Evolutionary conservation across 805 yeast genomes (phyloP).

Genomic region (Lipomyces chichibuensis): DNA sequence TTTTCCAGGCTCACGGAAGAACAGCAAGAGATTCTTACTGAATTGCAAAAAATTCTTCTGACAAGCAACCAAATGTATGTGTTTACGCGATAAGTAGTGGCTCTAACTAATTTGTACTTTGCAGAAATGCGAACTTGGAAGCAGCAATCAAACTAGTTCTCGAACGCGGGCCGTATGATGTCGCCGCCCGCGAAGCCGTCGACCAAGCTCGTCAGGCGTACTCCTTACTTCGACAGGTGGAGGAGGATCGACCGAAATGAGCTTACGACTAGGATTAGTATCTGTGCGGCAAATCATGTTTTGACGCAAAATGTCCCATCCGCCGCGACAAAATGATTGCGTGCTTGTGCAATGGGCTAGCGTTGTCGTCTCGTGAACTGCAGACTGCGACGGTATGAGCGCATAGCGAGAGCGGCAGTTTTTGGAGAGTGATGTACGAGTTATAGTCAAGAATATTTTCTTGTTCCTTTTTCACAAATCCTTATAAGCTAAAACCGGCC

Average conservation of each 20-base stretch:
- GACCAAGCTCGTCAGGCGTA: conserved; percentile 4
- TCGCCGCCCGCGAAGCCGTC: conserved; percentile 9
- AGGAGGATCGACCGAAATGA: not conserved
- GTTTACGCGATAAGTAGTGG: not conserved
- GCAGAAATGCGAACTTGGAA: conserved; percentile 2
- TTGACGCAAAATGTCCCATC: not conserved
- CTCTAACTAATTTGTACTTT: not conserved
- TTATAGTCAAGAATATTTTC: not conserved
- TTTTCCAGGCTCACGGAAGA: not conserved
- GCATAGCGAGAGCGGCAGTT: not conserved
- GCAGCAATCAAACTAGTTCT: conserved; percentile 3
- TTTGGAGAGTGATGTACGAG: not conserved
- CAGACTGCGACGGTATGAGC: not conserved
- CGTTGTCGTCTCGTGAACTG: not conserved
- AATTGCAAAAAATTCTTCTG: conserved; percentile 19
- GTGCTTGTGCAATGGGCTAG: not conserved
- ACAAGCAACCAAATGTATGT: conserved; percentile 25
- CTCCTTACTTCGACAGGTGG: not conserved
- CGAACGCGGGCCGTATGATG: conserved; percentile 7
- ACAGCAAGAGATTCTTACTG: conserved; percentile 15
- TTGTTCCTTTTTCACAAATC: conserved; percentile 30
- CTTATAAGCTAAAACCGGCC: conserved; percentile 62
- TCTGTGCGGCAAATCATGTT: not conserved
- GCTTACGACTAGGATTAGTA: not conserved
- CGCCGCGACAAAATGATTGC: not conserved